Evolutionary conservation across 2,329 filamentous ascomycete genomes (phyloP).

Genomic region (Nigrospora oryzae): DNA sequence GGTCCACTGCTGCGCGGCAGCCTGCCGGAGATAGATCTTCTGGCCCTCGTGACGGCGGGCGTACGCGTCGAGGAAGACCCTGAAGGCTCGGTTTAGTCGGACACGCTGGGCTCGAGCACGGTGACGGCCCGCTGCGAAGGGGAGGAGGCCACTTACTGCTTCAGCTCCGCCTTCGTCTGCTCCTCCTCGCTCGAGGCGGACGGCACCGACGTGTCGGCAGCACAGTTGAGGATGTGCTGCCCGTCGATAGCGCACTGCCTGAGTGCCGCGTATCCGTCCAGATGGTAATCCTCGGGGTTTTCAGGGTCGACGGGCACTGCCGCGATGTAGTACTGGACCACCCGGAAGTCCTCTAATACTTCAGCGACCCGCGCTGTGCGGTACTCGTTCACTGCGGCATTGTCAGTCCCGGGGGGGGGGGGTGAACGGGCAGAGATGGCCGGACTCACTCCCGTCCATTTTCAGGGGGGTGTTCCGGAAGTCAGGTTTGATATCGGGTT

Average conservation of each 20-base stretch:
- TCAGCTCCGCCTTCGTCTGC: conserved; percentile 53
- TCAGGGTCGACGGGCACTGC: conserved; percentile 44
- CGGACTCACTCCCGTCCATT: conserved; percentile 24
- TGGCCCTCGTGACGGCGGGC: conserved; percentile 54
- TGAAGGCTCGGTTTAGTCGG: conserved; percentile 16
- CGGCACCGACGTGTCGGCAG: conserved; percentile 53
- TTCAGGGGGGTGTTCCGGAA: conserved; percentile 6
- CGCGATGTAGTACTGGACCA: conserved; percentile 54
- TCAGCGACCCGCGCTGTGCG: conserved; percentile 53
- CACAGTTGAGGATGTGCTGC: conserved; percentile 56
- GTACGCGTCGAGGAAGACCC: conserved; percentile 51
- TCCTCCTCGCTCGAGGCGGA: conserved; percentile 42
- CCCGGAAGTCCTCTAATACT: conserved; percentile 52
- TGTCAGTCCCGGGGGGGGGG: not conserved
- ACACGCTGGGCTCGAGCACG: too few species aligned
- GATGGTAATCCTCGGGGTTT: conserved; percentile 51
- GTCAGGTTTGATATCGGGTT: too few species aligned
- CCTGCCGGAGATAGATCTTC: conserved; percentile 56
- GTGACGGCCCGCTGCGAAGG: not conserved
- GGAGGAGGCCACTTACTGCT: conserved; percentile 39
- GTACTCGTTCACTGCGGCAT: conserved; percentile 46
- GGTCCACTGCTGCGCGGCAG: conserved; percentile 52
- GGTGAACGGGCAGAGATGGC: not conserved
- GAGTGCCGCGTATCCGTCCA: conserved; percentile 53
- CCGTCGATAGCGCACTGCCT: conserved; percentile 56